Base-by-base conservation (phyloP, 768 basidiomycete genomes). In the button mushroom (Agaricus bisporus) region DNA sequence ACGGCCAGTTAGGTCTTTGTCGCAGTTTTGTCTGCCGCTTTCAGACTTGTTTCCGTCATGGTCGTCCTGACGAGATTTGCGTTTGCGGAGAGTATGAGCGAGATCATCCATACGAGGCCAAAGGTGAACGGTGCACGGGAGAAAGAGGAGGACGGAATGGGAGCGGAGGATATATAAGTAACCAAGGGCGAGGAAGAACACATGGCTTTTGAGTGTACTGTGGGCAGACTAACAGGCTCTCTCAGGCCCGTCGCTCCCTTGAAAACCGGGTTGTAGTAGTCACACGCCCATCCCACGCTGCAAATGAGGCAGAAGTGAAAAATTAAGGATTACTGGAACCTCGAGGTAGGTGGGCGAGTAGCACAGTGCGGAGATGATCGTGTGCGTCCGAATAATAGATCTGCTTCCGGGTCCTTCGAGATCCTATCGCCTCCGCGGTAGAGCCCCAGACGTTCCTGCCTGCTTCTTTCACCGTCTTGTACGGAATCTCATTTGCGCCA, bases 31-130 rank as follows among this genome's bases (percentile, higher is more conserved):
- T 48, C 58, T 48, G 62, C 76, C 75, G 59, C 84, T 80, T 25
- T 64, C 44, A n/a, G 44, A 15, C 36, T 62, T 32, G 42, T 74
- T 68, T 28, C 66, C 65, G 28, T 48, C 51, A 49, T 59, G 50
- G 63, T 78, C 76, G 61, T 86, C 82, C 26, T 64, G 50, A 64
- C 78, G 78, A 0, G 82, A 78, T 69, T 89, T 88, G 60, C 86
- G 82, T 68, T 88, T 88, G 64, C 82, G 77, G 59, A 70, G 67
- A 51, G 75, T 71, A 57, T 82, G 79, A 60, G 79, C 74, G 58
- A 82, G 74, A 74, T 83, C 76, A 71, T 85, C 82, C 83, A 86
- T 86, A 60, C 36, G 45, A 45, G 36, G 22, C n/a, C 25, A 20
- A 22, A 39, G 44, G 32, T 22, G 61, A 59, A 44, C 36, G 52